Evolutionary conservation across 1,284 basidiomycete species (phyloP).

Genomic region (Thecaphora frezii): DNA sequence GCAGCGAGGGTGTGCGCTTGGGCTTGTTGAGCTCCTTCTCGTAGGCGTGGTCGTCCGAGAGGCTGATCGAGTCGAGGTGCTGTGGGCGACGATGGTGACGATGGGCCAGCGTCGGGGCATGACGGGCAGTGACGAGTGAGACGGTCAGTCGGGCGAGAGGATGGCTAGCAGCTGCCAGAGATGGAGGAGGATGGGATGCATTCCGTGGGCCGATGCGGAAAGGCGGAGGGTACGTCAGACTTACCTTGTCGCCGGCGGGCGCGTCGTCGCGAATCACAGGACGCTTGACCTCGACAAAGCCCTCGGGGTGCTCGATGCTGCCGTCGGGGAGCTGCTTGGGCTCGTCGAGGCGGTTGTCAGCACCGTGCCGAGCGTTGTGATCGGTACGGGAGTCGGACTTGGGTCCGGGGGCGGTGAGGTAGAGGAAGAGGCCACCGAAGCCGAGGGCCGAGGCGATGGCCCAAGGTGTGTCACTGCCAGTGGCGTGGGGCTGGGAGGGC

Average conservation of each 20-base stretch:
- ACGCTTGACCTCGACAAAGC: constrained; percentile 35
- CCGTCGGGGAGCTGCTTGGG: constrained; percentile 31
- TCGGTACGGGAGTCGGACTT: constrained; percentile 9
- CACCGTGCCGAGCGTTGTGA: constrained; percentile 11
- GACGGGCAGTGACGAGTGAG: not conserved
- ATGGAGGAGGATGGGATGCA: no score
- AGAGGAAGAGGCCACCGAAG: constrained; percentile 42
- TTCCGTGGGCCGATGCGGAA: no score
- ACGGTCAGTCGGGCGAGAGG: no score
- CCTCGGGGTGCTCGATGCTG: constrained; percentile 39
- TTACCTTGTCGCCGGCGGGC: constrained; percentile 26
- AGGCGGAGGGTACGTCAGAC: not conserved
- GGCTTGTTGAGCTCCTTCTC: constrained; percentile 19
- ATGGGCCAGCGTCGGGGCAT: no score
- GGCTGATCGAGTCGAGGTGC: constrained; percentile 22
- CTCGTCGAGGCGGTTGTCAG: constrained; percentile 3
- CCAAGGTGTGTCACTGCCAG: constrained; percentile 35
- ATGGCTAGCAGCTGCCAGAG: no score
- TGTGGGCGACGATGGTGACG: no score
- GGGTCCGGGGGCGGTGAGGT: constrained; percentile 32
- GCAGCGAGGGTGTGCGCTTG: constrained; percentile 21
- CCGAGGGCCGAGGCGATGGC: constrained; percentile 36
- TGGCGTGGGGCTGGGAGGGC: constrained; percentile 3
- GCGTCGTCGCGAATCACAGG: constrained; percentile 28
- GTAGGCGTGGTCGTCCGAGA: constrained; percentile 28